Percentiles rank a stretch among this genome's conserved stretches.
These are phyloP conservation scores for Boletus vermiculosoides DNA, from an alignment of 768 basidiomycete genomes.

Conservation along the genomic window DNA sequence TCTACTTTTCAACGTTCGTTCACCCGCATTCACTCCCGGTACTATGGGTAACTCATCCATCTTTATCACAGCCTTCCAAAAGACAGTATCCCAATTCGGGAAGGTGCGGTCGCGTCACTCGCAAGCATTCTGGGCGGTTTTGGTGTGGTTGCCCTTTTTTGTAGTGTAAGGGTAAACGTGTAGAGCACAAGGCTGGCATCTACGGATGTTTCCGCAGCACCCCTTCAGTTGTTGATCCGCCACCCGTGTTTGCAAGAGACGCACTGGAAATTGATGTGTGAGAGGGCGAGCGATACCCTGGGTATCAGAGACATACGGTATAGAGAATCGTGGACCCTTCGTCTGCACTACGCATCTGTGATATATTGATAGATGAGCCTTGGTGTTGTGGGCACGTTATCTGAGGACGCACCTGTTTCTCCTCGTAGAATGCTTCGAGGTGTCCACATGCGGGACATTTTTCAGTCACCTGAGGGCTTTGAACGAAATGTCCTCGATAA, in stretches of 20 bases:
- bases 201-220: not conserved
- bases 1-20: constrained; percentile 86
- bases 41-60: constrained; percentile 5
- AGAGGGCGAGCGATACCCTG: not conserved
- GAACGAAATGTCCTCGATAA: not conserved
- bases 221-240: constrained; percentile 70
- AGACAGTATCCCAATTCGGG: constrained; percentile 60
- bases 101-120: constrained; percentile 64
- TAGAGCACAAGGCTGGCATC: constrained; percentile 19
- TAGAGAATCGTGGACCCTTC: constrained; percentile 95
- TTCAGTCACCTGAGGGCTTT: constrained; percentile 66
- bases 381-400: not conserved
- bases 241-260: constrained; percentile 75
- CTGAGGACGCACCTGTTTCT: constrained; percentile 64
- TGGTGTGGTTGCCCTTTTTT: constrained; percentile 85
- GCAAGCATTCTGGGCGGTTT: constrained; percentile 84
- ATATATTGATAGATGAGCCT: not conserved
- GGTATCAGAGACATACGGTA: constrained; percentile 56
- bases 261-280: constrained; percentile 48
- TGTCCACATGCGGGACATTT: constrained; percentile 88
- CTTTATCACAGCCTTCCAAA: constrained; percentile 65
- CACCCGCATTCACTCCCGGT: constrained; percentile 1
- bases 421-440: constrained; percentile 82
- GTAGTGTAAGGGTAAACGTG: constrained; percentile 31
- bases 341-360: constrained; percentile 82